These are phyloP conservation scores for Penicillium digitatum DNA, from an alignment of 2,329 filamentous ascomycete species.

Conservation along the genomic window DNA sequence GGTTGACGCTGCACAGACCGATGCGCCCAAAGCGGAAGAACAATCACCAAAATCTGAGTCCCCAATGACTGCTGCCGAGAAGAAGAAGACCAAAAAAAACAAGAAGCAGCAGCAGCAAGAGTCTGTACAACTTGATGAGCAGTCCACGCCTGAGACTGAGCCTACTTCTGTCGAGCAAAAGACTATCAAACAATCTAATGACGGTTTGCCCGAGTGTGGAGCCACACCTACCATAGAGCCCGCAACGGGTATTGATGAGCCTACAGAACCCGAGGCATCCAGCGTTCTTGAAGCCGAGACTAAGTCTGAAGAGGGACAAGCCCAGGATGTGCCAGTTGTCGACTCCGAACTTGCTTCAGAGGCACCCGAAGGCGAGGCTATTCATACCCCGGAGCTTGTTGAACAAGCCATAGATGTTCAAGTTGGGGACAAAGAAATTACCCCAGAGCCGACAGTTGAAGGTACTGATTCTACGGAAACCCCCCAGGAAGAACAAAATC, in stretches of 20 bases:
- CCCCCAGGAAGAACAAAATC: not conserved
- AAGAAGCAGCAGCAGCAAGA: conserved; percentile 23
- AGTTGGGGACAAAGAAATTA: not conserved
- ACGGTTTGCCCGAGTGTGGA: not conserved
- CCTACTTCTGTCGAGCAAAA: not conserved
- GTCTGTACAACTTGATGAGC: conserved; percentile 13
- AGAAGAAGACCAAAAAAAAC: conserved; percentile 44
- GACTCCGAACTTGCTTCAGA: not conserved
- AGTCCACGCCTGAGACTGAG: conserved; percentile 3
- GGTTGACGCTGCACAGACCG: not conserved
- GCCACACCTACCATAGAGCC: not conserved
- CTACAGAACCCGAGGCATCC: not conserved
- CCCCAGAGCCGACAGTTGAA: not conserved
- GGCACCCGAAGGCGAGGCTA: not conserved
- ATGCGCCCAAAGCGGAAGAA: not conserved
- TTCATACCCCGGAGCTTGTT: not conserved
- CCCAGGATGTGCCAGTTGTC: not conserved
- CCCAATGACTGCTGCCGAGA: conserved; percentile 22
- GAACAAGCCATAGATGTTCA: not conserved
- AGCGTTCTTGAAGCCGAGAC: not conserved
- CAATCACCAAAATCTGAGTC: conserved; percentile 5
- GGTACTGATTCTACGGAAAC: not conserved
- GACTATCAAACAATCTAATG: not conserved
- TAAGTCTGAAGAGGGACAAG: not conserved
- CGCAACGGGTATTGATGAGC: not conserved